A percentile compares a stretch with the other conserved stretches of the same genome.
Evolutionary conservation across 345 rosid species (phyloP).

Genomic region (Xanthoceras sorbifolium): DNA sequence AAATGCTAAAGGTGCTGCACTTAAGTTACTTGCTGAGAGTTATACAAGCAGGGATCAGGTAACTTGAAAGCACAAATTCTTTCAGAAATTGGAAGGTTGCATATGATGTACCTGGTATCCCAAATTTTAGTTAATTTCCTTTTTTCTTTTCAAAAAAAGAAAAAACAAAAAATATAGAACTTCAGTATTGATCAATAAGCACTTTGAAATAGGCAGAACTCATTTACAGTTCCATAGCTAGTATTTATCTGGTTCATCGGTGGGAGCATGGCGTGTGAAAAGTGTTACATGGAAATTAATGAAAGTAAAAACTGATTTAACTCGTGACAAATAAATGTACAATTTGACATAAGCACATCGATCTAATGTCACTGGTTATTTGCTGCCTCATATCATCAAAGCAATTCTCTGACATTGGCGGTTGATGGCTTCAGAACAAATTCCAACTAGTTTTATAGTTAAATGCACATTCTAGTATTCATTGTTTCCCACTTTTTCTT

Average conservation of each 20-base stretch:
- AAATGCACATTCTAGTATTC: neutral
- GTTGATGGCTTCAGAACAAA: neutral
- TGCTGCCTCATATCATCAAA: neutral
- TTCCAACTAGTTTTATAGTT: neutral
- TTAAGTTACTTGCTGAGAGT: slow-evolving; percentile 92
- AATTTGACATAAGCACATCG: neutral
- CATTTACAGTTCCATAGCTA: neutral
- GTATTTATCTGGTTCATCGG: neutral
- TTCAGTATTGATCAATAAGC: neutral
- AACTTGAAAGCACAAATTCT: slow-evolving; percentile 12
- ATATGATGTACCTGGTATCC: neutral
- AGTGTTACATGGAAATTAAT: neutral
- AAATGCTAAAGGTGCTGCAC: slow-evolving; percentile 98
- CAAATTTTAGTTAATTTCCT: neutral
- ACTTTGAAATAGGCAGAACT: neutral
- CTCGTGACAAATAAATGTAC: neutral
- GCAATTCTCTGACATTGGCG: neutral
- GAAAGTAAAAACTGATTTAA: neutral
- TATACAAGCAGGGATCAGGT: slow-evolving; percentile 99
- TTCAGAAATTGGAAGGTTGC: slow-evolving; percentile 1
- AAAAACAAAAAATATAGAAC: neutral
- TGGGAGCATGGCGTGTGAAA: neutral
- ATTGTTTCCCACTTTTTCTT: neutral
- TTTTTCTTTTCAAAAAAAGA: neutral
- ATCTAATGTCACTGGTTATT: neutral